Percentiles rank a stretch among this genome's conserved stretches.
These are phyloP conservation scores for Chenopodium album DNA, from an alignment of 148 eudicot genomes.

Conservation along the genomic window DNA sequence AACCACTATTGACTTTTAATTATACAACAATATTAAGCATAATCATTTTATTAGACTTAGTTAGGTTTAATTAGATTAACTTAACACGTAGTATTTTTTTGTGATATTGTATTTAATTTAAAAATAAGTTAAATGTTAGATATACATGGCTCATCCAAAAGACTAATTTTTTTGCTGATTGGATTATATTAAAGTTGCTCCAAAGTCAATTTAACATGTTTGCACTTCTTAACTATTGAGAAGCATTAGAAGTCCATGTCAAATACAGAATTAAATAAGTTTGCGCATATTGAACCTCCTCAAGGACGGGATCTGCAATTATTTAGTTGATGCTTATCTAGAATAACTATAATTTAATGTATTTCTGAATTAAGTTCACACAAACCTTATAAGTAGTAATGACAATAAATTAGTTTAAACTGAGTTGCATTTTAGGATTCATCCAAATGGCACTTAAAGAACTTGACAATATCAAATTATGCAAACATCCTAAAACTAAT, in stretches of 20 bases:
- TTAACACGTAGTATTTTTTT: no score
- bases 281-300: not conserved
- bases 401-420: not conserved
- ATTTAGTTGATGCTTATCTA: not conserved
- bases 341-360: not conserved
- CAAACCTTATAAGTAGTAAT: not conserved
- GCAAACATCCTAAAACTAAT: not conserved
- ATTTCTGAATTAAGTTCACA: not conserved
- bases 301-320: not conserved
- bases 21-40: no score
- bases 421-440: not conserved
- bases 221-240: not conserved
- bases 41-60: no score
- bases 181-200: not conserved
- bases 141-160: not conserved
- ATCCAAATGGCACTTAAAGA: not conserved
- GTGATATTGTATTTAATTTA: no score
- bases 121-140: no score
- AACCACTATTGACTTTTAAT: no score
- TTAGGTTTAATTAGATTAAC: no score
- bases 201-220: not conserved
- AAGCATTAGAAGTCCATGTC: not conserved
- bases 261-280: not conserved
- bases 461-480: not conserved
- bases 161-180: not conserved